A percentile compares a stretch with the other conserved stretches of the same genome.
Conservation (phyloP, 352 stramenopile species). For the Phytophthora sp. region DNA sequence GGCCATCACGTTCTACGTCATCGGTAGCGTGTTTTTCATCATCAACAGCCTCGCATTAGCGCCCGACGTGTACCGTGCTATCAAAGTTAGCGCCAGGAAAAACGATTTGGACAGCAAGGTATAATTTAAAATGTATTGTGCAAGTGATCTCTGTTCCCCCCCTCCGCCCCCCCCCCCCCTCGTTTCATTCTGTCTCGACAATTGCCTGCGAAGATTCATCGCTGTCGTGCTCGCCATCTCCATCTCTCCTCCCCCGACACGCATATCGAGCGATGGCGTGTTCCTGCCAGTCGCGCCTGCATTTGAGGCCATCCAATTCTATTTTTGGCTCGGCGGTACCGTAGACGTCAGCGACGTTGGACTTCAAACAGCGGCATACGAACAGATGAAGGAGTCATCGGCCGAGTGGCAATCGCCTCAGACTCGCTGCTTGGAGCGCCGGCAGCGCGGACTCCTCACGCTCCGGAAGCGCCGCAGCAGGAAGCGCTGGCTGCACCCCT, state of each 20-base stretch:
- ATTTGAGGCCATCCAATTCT: conserved; percentile 13
- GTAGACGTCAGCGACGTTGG: conserved; percentile 1
- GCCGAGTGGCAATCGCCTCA: too few relatives aligned
- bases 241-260: too few relatives aligned
- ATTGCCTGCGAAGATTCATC: too few relatives aligned
- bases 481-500: background rate
- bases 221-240: too few relatives aligned
- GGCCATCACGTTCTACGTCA: conserved; percentile 75
- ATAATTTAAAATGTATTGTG: conserved; percentile 16
- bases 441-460: too few relatives aligned
- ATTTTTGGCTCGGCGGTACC: conserved; percentile 2
- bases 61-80: conserved; percentile 51
- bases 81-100: conserved; percentile 37
- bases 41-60: conserved; percentile 69
- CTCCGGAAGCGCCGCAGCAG: too few relatives aligned
- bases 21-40: conserved; percentile 81
- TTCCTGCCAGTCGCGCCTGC: conserved; percentile 1
- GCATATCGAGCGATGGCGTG: conserved; percentile 1
- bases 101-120: conserved; percentile 28
- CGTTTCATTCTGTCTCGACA: background rate
- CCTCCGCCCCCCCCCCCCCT: background rate
- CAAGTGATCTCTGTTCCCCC: conserved; percentile 21
- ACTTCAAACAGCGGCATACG: too few relatives aligned
- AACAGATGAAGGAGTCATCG: too few relatives aligned
- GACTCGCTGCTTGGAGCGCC: too few relatives aligned